Conservation (phyloP, 140 eudicot species). For the Bidens hawaiensis region DNA sequence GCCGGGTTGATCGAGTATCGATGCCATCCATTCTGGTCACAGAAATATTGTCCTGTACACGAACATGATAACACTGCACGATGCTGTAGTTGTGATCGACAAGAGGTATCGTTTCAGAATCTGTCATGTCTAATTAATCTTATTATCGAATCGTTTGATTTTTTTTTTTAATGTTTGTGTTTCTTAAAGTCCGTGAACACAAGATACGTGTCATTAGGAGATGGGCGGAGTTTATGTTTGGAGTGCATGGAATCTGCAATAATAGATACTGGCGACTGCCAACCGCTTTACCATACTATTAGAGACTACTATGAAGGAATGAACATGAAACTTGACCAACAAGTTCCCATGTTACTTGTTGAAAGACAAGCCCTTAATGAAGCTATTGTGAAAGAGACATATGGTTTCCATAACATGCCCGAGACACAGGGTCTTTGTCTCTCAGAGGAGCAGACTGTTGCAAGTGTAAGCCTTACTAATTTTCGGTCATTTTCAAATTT, state of each 20-base stretch:
- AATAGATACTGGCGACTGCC: conserved; percentile 96
- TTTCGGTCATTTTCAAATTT: too few species aligned
- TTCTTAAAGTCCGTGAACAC: conserved; percentile 68
- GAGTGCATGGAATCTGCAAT: conserved; percentile 99
- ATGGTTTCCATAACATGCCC: too few species aligned
- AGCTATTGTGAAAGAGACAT: too few species aligned
- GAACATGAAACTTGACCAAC: conserved; percentile 91
- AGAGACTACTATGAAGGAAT: conserved; percentile 96
- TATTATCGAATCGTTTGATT: not conserved
- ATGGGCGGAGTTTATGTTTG: conserved; percentile 88
- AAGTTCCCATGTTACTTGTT: conserved; percentile 92
- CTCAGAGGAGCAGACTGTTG: too few species aligned
- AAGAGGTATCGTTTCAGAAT: conserved; percentile 55
- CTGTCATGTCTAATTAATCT: not conserved
- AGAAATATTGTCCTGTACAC: too few species aligned
- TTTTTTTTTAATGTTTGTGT: conserved; percentile 11
- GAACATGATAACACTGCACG: too few species aligned
- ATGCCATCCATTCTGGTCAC: too few species aligned
- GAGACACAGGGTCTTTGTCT: too few species aligned
- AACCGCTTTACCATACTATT: conserved; percentile 87
- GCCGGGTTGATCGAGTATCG: too few species aligned
- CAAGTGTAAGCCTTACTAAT: too few species aligned
- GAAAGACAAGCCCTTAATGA: too few species aligned
- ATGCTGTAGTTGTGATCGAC: conserved; percentile 94
- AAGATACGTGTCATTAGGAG: conserved; percentile 78